Evolutionary conservation across 441 rosid genomes (phyloP).

Genomic region (Mallotus japonicus): DNA sequence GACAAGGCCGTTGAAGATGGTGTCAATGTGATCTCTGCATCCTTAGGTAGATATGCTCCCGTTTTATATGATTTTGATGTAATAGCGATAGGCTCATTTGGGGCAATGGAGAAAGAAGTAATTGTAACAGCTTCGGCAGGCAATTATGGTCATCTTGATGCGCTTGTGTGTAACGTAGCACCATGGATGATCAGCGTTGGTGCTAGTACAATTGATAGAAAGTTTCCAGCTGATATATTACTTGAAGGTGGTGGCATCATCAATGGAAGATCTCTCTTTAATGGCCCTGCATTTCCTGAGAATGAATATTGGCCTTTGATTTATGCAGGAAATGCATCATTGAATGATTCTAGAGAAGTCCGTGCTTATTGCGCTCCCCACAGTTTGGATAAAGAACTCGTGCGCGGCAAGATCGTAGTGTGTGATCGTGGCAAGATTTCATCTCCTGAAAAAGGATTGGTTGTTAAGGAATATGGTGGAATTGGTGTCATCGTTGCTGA

Average conservation of each 20-base stretch:
- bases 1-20: constrained; percentile 45
- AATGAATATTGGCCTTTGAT: constrained; percentile 11
- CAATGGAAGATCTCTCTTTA: constrained; percentile 28
- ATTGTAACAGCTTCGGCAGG: constrained; percentile 33
- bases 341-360: not conserved
- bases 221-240: constrained; percentile 29
- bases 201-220: constrained; percentile 35
- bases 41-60: constrained; percentile 19
- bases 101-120: constrained; percentile 38
- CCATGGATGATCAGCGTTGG: constrained; percentile 47
- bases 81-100: constrained; percentile 33
- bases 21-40: constrained; percentile 36
- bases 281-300: constrained; percentile 9
- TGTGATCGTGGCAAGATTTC: constrained; percentile 22
- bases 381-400: not conserved
- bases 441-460: constrained; percentile 8
- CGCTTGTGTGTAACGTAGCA: constrained; percentile 28
- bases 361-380: not conserved
- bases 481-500: constrained; percentile 26
- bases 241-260: constrained; percentile 23
- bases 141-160: constrained; percentile 19
- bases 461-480: constrained; percentile 25
- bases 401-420: constrained; percentile 34
- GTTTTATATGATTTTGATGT: not conserved
- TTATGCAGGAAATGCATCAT: constrained; percentile 13